Evolutionary conservation across 805 yeast genomes (phyloP).

Genomic region (Lipomyces sp.): DNA sequence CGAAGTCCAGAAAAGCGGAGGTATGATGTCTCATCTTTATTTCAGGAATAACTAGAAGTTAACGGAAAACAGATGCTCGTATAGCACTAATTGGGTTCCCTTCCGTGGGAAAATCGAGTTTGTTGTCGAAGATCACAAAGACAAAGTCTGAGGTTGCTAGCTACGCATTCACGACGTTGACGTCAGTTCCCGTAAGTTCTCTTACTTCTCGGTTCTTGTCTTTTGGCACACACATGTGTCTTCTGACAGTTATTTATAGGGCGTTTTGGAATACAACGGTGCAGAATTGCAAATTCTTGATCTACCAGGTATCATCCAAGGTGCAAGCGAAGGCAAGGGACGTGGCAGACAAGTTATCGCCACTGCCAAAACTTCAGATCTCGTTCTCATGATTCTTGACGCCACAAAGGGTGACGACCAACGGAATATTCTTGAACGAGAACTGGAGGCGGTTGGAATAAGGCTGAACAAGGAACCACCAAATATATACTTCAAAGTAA

Average conservation of each 20-base stretch:
- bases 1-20: conserved; percentile 89
- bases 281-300: conserved; percentile 98
- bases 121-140: conserved; percentile 82
- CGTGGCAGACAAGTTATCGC: conserved; percentile 96
- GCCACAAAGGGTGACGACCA: conserved; percentile 94
- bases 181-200: conserved; percentile 68
- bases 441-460: conserved; percentile 90
- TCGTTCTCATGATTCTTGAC: conserved; percentile 88
- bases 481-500: conserved; percentile 69
- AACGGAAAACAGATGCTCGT: conserved; percentile 73
- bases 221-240: background rate
- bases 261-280: conserved; percentile 90
- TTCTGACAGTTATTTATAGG: conserved; percentile 36
- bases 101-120: conserved; percentile 93
- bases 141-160: conserved; percentile 94
- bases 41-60: background rate
- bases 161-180: conserved; percentile 91
- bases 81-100: conserved; percentile 96
- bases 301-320: conserved; percentile 94
- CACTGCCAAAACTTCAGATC: conserved; percentile 87
- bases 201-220: background rate
- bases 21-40: conserved; percentile 8
- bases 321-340: conserved; percentile 96
- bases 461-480: conserved; percentile 80
- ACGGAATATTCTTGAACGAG: conserved; percentile 78